A percentile compares a stretch with the other conserved stretches of the same genome.
Conservation (phyloP, 768 basidiomycete species). For the Myochromella boudieri region DNA sequence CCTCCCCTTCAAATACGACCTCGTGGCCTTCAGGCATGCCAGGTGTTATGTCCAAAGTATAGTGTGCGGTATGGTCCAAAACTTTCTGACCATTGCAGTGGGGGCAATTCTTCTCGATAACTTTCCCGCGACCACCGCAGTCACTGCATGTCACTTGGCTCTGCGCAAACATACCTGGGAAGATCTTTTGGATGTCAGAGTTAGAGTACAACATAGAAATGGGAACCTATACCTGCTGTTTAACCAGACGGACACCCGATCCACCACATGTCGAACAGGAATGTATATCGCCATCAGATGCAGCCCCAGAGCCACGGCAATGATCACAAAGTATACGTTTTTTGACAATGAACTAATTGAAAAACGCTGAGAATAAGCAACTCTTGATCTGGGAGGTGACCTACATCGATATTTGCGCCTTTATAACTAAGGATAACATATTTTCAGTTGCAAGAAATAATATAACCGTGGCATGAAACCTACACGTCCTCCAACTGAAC, state of each 20-base stretch:
- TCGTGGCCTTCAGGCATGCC: constrained; percentile 95
- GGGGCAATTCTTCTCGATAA: constrained; percentile 76
- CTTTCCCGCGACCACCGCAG: constrained; percentile 81
- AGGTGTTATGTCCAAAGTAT: constrained; percentile 81
- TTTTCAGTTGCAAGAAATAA: constrained; percentile 2
- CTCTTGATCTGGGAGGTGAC: constrained; percentile 29
- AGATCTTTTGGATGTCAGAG: constrained; percentile 47
- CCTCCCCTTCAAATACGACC: constrained; percentile 93
- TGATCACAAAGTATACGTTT: constrained; percentile 94
- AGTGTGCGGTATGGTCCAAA: constrained; percentile 74
- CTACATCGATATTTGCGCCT: constrained; percentile 82
- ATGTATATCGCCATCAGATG: constrained; percentile 85
- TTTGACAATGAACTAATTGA: constrained; percentile 80
- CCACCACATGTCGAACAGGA: constrained; percentile 85
- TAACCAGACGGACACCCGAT: constrained; percentile 77
- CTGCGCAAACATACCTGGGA: constrained; percentile 96
- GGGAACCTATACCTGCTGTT: constrained; percentile 62
- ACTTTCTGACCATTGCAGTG: constrained; percentile 84
- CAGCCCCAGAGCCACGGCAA: constrained; percentile 94
- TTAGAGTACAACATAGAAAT: background rate
- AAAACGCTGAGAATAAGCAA: background rate
- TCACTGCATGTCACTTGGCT: constrained; percentile 80
- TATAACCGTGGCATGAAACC: constrained; percentile 23
- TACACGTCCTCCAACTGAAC: constrained; percentile 84
- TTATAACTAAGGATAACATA: constrained; percentile 55